Conservation (phyloP, 2,329 filamentous ascomycete genomes). For the Pezicula neosporulosa region DNA sequence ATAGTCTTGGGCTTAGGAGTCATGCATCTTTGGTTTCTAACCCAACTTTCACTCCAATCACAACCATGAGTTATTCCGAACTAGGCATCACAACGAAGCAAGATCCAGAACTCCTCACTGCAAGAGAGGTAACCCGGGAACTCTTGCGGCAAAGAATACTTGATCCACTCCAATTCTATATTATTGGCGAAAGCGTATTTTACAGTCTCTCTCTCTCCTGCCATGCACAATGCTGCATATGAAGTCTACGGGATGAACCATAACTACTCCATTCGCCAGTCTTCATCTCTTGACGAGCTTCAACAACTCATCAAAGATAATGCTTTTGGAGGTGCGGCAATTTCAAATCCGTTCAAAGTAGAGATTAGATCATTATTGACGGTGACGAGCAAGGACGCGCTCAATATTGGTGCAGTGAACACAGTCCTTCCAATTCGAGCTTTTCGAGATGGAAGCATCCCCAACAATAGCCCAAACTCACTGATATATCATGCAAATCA, state of each 20-base stretch:
- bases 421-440: slow-evolving; percentile 67
- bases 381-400: slow-evolving; percentile 64
- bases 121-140: slow-evolving; percentile 27
- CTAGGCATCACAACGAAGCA: slow-evolving; percentile 38
- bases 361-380: slow-evolving; percentile 62
- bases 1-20: slow-evolving; percentile 61
- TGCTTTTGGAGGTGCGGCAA: slow-evolving; percentile 65
- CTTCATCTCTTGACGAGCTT: slow-evolving; percentile 54
- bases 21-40: slow-evolving; percentile 66
- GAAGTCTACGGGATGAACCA: slow-evolving; percentile 63
- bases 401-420: slow-evolving; percentile 70
- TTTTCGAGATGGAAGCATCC: slow-evolving; percentile 19
- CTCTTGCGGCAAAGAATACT: slow-evolving; percentile 47
- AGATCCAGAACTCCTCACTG: slow-evolving; percentile 23
- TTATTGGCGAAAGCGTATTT: slow-evolving; percentile 64
- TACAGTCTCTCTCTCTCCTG: slow-evolving; percentile 68
- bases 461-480: slow-evolving; percentile 21
- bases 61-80: neutral
- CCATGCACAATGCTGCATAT: slow-evolving; percentile 71
- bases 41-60: slow-evolving; percentile 57
- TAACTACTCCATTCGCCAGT: slow-evolving; percentile 57
- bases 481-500: neutral
- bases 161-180: slow-evolving; percentile 66
- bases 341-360: slow-evolving; percentile 70
- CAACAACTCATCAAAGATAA: slow-evolving; percentile 58